These are phyloP conservation scores for Hordeum marinum DNA, from an alignment of 176 grass and related monocot species.

Conservation along the genomic window DNA sequence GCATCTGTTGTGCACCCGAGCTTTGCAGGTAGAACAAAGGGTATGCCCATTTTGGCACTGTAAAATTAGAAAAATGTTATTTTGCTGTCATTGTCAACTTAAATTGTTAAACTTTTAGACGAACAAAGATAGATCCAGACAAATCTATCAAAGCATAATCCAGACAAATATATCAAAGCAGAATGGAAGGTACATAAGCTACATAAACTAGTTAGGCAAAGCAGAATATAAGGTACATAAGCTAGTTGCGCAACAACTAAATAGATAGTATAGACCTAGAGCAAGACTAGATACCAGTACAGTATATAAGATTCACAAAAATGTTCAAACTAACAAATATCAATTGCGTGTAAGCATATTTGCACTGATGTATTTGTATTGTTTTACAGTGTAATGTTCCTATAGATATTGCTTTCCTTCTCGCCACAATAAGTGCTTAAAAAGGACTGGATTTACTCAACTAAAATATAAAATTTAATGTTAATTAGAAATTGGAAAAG, in stretches of 20 bases:
- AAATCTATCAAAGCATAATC: not conserved
- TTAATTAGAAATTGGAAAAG: not conserved
- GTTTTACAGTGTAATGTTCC: not conserved
- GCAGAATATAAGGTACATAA: not conserved
- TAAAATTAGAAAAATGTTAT: not conserved
- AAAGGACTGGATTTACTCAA: not conserved
- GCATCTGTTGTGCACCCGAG: constrained; percentile 34
- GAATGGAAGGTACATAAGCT: not conserved
- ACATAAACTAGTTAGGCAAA: not conserved
- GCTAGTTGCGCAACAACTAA: not conserved
- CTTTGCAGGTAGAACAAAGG: constrained; percentile 32
- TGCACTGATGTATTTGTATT: not conserved
- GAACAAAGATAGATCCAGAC: not conserved
- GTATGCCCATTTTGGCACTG: constrained; percentile 42
- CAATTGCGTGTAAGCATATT: not conserved
- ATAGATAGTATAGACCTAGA: not conserved
- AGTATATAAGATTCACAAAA: not conserved
- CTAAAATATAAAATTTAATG: not conserved
- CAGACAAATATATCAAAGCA: not conserved
- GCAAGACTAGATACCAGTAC: not conserved
- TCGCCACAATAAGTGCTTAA: not conserved
- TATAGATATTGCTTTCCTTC: not conserved
- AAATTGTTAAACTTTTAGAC: not conserved
- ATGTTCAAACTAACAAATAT: not conserved
- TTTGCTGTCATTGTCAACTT: not conserved